phyloP scores from a whole-genome alignment of 805 yeast genomes.

The Cyberlindnera subsufficiens region DNA sequence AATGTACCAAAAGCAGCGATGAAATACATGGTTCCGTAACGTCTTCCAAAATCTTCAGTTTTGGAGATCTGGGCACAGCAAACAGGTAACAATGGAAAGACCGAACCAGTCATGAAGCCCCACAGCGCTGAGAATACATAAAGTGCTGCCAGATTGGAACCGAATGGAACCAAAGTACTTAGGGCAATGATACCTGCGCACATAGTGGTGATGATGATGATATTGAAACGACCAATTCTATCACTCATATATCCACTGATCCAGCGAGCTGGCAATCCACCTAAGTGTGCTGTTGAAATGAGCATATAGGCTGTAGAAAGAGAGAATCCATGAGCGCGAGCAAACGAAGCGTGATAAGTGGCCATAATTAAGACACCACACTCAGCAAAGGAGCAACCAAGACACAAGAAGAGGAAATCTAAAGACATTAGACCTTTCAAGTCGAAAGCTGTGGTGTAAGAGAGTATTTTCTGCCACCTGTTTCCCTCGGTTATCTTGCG shows the following conservation, averaged over 20 bases:
- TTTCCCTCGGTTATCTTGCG: constrained; percentile 18
- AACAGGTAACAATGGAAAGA: constrained; percentile 29
- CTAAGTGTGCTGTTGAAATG: constrained; percentile 34
- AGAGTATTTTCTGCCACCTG: constrained; percentile 23
- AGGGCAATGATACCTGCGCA: constrained; percentile 30
- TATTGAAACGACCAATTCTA: constrained; percentile 40
- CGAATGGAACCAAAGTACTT: constrained; percentile 33
- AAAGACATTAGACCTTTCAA: constrained; percentile 34
- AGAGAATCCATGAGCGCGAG: constrained; percentile 12
- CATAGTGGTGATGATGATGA: constrained; percentile 30
- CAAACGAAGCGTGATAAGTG: constrained; percentile 48
- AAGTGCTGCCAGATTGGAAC: constrained; percentile 21
- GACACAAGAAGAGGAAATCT: constrained; percentile 34
- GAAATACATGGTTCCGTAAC: constrained; percentile 51
- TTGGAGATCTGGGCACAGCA: constrained; percentile 51
- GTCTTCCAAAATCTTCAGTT: constrained; percentile 43
- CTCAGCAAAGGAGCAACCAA: constrained; percentile 41
- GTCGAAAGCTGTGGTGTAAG: constrained; percentile 25
- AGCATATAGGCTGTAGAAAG: constrained; percentile 32
- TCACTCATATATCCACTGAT: constrained; percentile 30
- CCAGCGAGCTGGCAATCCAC: constrained; percentile 29
- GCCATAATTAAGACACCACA: constrained; percentile 35
- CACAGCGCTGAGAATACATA: constrained; percentile 38
- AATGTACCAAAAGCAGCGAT: constrained; percentile 48
- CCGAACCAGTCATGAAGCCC: constrained; percentile 49